Base-by-base conservation (phyloP, 202 grass and related monocot species). In the Schoenoplectus tabernaemontani region DNA sequence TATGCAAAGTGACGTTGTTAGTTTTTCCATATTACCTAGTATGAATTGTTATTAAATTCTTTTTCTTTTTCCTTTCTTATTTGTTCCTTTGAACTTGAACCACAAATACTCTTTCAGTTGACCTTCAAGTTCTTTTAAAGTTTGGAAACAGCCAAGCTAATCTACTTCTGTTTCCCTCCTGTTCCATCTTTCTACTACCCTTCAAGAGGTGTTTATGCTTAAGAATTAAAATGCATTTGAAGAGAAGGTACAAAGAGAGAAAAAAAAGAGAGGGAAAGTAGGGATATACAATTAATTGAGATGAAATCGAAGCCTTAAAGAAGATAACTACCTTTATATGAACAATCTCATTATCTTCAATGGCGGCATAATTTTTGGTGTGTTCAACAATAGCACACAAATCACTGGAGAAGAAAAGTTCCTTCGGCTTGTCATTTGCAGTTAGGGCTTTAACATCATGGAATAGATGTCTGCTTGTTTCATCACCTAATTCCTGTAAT, bases 321-420 rank as follows among this genome's bases (percentile, higher is more conserved):
- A 50, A 73, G 7, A 74, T 78, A 46, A 59, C 59, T 85, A 97
- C 91, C 93, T 90, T 94, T 64, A 98, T 94, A 87, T 98, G 95
- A 84, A 94, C 78, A 62, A 98, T 88, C 85, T 94, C 95, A 84
- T 90, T 81, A 60, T 98, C 95, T 89, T 94, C 91, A 77, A 97
- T 86, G 65, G 86, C 86, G 67, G 91, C 86, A 64, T 95, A 98
- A 12, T 92, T 94, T 78, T 95, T 98, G 39, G 95, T 94, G 84
- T 98, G 95, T 76, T 98, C 95, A 62, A 98, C 91, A 83, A 98
- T 98, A 86, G 91, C 95, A 89, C 83, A 98, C 75, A 94, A 84
- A 86, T 98, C 95, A 83, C 95, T 95, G 12, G 91, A 98, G 53
- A 98, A 98, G 81, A 98, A 95, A 47, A 92, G 81, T 82, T 98